phyloP scores from a whole-genome alignment of 345 rosid species.

The Heritiera fomes region DNA sequence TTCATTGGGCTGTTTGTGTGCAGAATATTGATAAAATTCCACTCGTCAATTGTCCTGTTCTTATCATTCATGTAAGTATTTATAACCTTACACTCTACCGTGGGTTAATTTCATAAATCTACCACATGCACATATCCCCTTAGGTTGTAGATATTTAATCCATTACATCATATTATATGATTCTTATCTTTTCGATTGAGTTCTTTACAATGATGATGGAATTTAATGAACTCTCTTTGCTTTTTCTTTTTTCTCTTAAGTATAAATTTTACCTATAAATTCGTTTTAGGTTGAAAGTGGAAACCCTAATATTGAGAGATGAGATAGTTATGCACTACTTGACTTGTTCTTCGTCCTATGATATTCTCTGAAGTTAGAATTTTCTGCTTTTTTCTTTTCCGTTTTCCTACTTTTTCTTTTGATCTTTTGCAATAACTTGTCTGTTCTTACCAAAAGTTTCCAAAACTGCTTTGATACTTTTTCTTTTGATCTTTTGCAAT shows the following conservation, averaged over 20 bases:
- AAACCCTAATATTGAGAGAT: neutral
- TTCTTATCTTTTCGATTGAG: too few species aligned
- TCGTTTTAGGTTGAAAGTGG: neutral
- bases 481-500: neutral
- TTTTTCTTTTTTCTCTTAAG: too few species aligned
- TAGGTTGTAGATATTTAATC: neutral
- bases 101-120: slow-evolving; percentile 1
- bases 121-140: neutral
- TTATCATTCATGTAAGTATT: slow-evolving; percentile 87
- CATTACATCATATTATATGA: too few species aligned
- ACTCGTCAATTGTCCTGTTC: slow-evolving; percentile 88
- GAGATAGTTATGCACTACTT: neutral
- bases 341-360: neutral
- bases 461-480: too few species aligned
- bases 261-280: neutral
- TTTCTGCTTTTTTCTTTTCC: neutral
- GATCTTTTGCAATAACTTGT: neutral
- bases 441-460: neutral
- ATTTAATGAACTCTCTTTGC: neutral
- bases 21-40: slow-evolving; percentile 98
- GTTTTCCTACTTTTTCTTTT: neutral
- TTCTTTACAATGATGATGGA: neutral
- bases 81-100: neutral
- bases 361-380: neutral
- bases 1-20: slow-evolving; percentile 24